Evolutionary conservation across 805 yeast species (phyloP), one percentile per base, ranked within the genome.

Genomic region (Sugiyamaella chiloensis): DNA sequence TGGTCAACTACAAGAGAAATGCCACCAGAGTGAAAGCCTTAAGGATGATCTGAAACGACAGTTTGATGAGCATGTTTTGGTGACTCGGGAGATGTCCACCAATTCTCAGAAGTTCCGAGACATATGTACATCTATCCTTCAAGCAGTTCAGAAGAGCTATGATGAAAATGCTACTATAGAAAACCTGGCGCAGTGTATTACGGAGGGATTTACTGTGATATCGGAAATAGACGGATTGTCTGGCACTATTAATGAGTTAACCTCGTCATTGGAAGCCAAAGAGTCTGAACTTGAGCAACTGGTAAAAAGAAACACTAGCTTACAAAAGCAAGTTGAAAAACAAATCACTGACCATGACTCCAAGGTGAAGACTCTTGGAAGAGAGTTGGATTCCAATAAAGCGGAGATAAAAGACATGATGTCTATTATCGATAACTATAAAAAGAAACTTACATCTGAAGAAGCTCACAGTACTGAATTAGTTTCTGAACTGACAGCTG

Each of bases 111-210:
- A 19, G 5, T 19, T 34, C 20, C 14, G 19, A 7, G 37, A 34
- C 5, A 12, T 34, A 19, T 34, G 37, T 34, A 24, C 23, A 21
- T 16, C 14, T 19, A 26, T 44, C 19, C 24, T 44, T 14, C 21
- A 23, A 8, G 20, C 35, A 9, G 43, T 44, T n/a, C 31, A 30
- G 9, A 7, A 16, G 17, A 16, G 21, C 17, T 44, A 44, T 16
- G 47, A 44, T 17, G 42, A 30, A 12, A 37, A n/a, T 21, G 47
- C 43, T 11, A 30, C 17, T 12, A 20, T 42, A 14, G 40, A 42
- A 3, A n/a, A 26, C 4, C 16, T 42, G n/a, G 19, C 14, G 14
- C 27, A 24, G 17, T 39, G 30, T 39, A 17, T 39, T 4, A 39
- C 29, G 9, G 42, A 42, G 37, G 45, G 35, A 16, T 30, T 32